A percentile compares a stretch with the other conserved stretches of the same genome.
Conservation (phyloP, 2,329 filamentous ascomycete species). For the Colletotrichum karsti region DNA sequence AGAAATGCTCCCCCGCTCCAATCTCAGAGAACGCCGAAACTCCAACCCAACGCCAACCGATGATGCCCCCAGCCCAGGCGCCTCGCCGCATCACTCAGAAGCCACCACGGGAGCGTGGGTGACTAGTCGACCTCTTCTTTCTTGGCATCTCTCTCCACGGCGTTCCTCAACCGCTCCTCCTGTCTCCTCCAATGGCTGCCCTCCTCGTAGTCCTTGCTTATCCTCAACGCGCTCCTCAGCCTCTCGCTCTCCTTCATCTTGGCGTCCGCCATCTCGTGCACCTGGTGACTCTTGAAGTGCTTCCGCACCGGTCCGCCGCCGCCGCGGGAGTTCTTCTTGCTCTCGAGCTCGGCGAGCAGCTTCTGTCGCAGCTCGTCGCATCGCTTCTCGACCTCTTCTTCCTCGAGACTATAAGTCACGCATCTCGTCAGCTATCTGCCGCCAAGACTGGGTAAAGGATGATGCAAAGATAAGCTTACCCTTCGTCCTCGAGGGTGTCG, state of each 20-base stretch:
- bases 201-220: slow-evolving; percentile 86
- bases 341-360: slow-evolving; percentile 49
- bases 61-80: background rate
- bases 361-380: slow-evolving; percentile 53
- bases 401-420: slow-evolving; percentile 67
- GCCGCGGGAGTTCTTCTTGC: slow-evolving; percentile 36
- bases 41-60: background rate
- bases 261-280: slow-evolving; percentile 94
- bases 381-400: slow-evolving; percentile 86
- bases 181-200: slow-evolving; percentile 87
- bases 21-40: slow-evolving; percentile 13
- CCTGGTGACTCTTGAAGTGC: slow-evolving; percentile 88
- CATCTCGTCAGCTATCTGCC: background rate
- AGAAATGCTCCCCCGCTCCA: background rate
- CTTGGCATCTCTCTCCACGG: slow-evolving; percentile 47
- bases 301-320: slow-evolving; percentile 50
- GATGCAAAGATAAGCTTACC: slow-evolving; percentile 55
- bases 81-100: background rate
- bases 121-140: slow-evolving; percentile 30
- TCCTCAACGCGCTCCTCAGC: slow-evolving; percentile 85
- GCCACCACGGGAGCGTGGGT: background rate
- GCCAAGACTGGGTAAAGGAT: background rate
- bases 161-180: slow-evolving; percentile 70
- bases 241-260: slow-evolving; percentile 97
- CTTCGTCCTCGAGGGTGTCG: slow-evolving; percentile 92